Conservation (phyloP, 2,329 filamentous ascomycete species). For the Arthrobotrys conoides region DNA sequence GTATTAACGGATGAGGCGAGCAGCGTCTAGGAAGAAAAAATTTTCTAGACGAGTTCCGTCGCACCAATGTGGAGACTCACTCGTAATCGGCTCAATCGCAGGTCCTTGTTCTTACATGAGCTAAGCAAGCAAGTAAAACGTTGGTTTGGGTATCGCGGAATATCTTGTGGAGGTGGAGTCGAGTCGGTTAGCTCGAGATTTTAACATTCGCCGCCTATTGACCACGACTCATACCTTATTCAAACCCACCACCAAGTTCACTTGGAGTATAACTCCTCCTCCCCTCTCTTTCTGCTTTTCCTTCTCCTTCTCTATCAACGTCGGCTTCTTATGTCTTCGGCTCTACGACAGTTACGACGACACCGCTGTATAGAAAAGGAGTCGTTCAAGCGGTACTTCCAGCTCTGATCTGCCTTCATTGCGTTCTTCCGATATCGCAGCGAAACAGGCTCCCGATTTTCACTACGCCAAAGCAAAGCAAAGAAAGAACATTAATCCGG, state of each 20-base stretch:
- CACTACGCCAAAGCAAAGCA: slow-evolving; percentile 26
- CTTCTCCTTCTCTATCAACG: neutral
- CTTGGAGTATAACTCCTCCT: slow-evolving; percentile 6
- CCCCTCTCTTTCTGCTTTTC: neutral
- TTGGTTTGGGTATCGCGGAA: neutral
- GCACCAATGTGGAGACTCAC: slow-evolving; percentile 4
- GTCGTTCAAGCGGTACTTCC: slow-evolving; percentile 59
- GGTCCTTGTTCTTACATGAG: neutral
- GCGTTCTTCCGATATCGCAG: slow-evolving; percentile 57
- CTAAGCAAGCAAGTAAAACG: neutral
- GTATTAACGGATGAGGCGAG: too few relatives aligned
- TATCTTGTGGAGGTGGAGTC: slow-evolving; percentile 23
- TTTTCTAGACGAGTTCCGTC: slow-evolving; percentile 56
- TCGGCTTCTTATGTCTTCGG: slow-evolving; percentile 55
- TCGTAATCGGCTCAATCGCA: slow-evolving; percentile 4
- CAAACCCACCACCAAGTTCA: neutral
- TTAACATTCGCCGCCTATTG: slow-evolving; percentile 6
- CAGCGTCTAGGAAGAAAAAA: slow-evolving; percentile 25
- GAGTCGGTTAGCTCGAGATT: slow-evolving; percentile 14
- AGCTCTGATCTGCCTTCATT: slow-evolving; percentile 46
- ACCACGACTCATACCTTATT: neutral
- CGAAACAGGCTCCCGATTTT: slow-evolving; percentile 37
- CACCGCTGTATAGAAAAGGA: slow-evolving; percentile 45
- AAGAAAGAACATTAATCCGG: slow-evolving; percentile 11
- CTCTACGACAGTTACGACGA: slow-evolving; percentile 39